Evolutionary conservation across 306 rosid genomes (phyloP).

Genomic region (Calophaca sinica): DNA sequence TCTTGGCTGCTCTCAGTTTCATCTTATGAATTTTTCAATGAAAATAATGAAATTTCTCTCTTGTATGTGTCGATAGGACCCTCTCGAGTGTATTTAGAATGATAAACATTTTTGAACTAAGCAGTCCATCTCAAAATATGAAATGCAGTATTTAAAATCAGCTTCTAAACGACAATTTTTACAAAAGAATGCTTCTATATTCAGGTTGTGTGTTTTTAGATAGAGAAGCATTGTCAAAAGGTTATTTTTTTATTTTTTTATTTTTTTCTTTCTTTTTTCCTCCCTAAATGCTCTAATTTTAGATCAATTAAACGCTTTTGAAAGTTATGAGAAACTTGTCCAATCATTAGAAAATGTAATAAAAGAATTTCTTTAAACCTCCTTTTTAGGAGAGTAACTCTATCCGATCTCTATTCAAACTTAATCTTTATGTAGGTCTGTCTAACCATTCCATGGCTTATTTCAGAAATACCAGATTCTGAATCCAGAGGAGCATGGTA

Average conservation of each 20-base stretch:
- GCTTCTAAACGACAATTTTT: not conserved
- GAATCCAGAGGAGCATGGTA: slow-evolving; percentile 45
- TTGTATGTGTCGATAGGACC: no score
- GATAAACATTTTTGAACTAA: not conserved
- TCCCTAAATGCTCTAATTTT: no score
- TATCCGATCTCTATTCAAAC: no score
- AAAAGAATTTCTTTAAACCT: no score
- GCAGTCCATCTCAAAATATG: not conserved
- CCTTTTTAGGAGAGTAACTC: not conserved
- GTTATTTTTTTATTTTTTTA: no score
- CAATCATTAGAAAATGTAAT: not conserved
- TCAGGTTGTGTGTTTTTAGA: no score
- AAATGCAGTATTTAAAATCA: not conserved
- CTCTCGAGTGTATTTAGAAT: no score
- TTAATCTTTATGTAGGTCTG: not conserved
- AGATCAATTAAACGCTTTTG: not conserved
- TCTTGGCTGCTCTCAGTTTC: not conserved
- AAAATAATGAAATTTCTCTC: no score
- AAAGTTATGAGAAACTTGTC: not conserved
- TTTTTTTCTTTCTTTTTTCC: no score
- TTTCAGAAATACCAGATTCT: slow-evolving; percentile 45
- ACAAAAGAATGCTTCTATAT: no score
- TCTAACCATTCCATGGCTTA: not conserved
- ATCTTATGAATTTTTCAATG: no score
- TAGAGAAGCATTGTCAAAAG: no score